Base-by-base conservation (phyloP, 805 yeast species). In the Barnettozyma wickerhamii region DNA sequence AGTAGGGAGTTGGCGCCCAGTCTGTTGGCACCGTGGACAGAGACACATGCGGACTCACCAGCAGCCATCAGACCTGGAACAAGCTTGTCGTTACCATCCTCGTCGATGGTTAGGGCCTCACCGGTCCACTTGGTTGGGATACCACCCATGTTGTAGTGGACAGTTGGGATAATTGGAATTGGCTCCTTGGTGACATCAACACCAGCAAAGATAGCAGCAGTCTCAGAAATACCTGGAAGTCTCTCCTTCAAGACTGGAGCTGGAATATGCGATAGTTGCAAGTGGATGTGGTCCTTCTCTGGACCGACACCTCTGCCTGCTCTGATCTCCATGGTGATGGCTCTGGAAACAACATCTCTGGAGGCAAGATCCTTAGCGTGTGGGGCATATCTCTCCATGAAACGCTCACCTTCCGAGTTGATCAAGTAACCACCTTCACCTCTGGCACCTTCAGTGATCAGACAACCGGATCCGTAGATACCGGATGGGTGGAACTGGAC, bases 221-320 rank as follows among this genome's bases (percentile, higher is more conserved):
- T 91, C 73, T 91, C 97, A 51, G 98, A 91, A 58, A 91, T 91
- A 83, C 99, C 99, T 56, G 99, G 99, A 59, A 91, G 77, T 75
- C 99, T 84, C 74, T 90, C 97, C 64, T 87, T 77, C 61, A 91
- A 74, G 35, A 91, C 96, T 42, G 83, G 69, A 33, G 96, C 84
- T 40, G 99, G 99, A 60, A 91, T 73, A 65, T 91, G 99, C 43
- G 90, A 81, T 65, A 91, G 78, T 74, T 91, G 99, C 65, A 91
- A 77, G 75, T 63, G 82, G 79, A 93, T 85, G 77, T 93, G 99
- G 69, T 91, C 99, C 71, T 85, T 86, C 59, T 77, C 76, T 58
- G 95, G 89, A 58, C 99, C 99, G 46, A 91, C 98, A 80, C 99
- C 99, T 72, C 99, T 86, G 59, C 98, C 98, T 56, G 87, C 98